Evolutionary conservation across 345 rosid species (phyloP).

Genomic region (Noccaea bulbosa): DNA sequence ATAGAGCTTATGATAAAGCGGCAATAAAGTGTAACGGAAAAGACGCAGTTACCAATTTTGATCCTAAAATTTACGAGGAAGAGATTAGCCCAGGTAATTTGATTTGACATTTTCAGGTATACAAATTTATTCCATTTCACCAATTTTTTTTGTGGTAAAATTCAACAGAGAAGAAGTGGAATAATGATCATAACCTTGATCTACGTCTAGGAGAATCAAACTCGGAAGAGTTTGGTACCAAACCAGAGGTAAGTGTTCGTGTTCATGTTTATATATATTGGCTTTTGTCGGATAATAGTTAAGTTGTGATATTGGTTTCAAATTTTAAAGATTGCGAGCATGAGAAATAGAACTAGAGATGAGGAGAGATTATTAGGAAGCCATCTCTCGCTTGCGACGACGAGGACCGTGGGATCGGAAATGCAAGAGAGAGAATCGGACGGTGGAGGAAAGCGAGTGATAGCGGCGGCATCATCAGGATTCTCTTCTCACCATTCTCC

Average conservation of each 20-base stretch:
- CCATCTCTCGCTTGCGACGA: conserved; percentile 59
- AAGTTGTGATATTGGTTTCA: neutral
- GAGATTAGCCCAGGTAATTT: conserved; percentile 57
- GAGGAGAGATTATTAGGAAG: conserved; percentile 58
- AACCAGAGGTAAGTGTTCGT: conserved; percentile 23
- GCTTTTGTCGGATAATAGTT: neutral
- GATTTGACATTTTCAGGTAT: neutral
- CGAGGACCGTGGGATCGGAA: conserved; percentile 46
- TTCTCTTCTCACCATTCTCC: conserved; percentile 72
- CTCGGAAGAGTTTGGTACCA: conserved; percentile 22
- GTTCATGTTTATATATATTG: neutral
- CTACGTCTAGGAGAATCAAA: conserved; percentile 75
- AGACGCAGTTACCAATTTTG: conserved; percentile 94
- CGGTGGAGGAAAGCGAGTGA: conserved; percentile 43
- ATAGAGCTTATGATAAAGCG: conserved; percentile 85
- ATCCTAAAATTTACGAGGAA: conserved; percentile 74
- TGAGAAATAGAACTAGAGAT: conserved; percentile 44
- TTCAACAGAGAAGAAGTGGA: conserved; percentile 13
- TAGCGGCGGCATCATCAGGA: conserved; percentile 98
- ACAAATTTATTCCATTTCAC: neutral
- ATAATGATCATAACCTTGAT: conserved; percentile 68
- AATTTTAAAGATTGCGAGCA: conserved; percentile 49
- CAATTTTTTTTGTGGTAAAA: neutral
- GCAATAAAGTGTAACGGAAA: conserved; percentile 94
- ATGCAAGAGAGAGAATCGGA: conserved; percentile 48